Evolutionary conservation across 2,329 filamentous ascomycete species (phyloP), one percentile per base, ranked within the genome.

Genomic region (Claviceps sorghi): DNA sequence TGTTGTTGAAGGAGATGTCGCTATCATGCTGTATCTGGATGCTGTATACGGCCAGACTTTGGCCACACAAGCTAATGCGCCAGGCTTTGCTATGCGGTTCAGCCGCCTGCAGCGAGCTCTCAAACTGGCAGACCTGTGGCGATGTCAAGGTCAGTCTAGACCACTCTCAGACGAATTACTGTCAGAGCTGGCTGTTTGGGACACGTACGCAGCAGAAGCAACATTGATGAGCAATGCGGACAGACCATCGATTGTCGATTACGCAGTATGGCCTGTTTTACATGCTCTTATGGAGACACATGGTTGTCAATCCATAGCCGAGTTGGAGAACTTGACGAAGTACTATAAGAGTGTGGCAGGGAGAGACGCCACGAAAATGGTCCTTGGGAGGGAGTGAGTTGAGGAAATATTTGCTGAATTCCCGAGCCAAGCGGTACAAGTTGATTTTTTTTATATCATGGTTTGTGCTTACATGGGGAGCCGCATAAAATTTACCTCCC

Each of bases 21-120:
- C 72, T 36, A 76, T 82, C 53, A 69, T 83, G 69, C 61, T 78
- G 10, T 83, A 87, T 54, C 68, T 86, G 1, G 77, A 86, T 54
- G 70, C 75, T 2, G 65, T 72, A 13, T 72, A 80, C 54, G 70
- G 71, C 1, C 54, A 56, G 0, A 57, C 62, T 49, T 52, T 54
- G 4, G 58, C 62, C 49, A 52, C 55, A 8, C 58, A 62, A 3
- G 52, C 57, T 11, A 49, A 61, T 1, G 57, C 60, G 5, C 26
- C 58, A 5, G 62, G 68, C 19, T 59, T 72, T 4, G 73, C 69
- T 1, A 61, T 57, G 49, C 60, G 62, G 47, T 67, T 69, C 52
- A 69, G 63, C 3, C 64, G 69, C 41, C 71, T 79, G 56, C 69
- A 76, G 48, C 64, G 61, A 46, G 65, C 58, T 11, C 53, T 68